phyloP scores from a whole-genome alignment of 441 rosid genomes.

The Jatropha podagrica region DNA sequence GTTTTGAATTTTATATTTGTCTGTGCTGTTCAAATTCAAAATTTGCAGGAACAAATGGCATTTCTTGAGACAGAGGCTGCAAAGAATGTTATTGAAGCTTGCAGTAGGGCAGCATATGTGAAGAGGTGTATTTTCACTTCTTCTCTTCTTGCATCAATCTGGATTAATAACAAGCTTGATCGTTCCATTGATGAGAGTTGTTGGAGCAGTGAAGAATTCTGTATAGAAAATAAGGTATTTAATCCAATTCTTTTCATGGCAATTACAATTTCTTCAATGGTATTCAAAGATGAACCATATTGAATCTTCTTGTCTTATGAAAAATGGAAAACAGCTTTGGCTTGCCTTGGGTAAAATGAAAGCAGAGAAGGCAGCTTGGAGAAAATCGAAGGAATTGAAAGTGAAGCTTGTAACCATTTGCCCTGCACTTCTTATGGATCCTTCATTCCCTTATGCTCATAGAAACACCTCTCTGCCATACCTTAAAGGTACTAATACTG shows the following conservation, averaged over 20 bases:
- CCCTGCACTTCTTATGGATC: conserved; percentile 40
- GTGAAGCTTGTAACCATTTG: conserved; percentile 39
- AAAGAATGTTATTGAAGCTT: conserved; percentile 42
- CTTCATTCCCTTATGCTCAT: conserved; percentile 31
- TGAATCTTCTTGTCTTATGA: background rate
- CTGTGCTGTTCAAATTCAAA: background rate
- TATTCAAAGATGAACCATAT: background rate
- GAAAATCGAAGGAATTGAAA: conserved; percentile 35
- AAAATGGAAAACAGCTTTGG: conserved; percentile 36
- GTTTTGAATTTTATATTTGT: background rate
- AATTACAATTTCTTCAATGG: background rate
- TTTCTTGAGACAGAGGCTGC: conserved; percentile 38
- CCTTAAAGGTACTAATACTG: conserved; percentile 34
- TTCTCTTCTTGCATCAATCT: conserved; percentile 41
- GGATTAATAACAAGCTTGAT: conserved; percentile 22
- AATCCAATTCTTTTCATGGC: background rate
- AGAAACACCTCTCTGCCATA: conserved; percentile 27
- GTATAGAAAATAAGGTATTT: conserved; percentile 40
- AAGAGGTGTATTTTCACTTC: conserved; percentile 43
- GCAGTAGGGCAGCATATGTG: conserved; percentile 33
- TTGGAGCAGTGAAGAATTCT: conserved; percentile 40
- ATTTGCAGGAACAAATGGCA: conserved; percentile 37
- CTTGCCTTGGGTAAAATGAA: conserved; percentile 39
- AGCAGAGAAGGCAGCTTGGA: conserved; percentile 45
- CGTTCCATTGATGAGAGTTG: conserved; percentile 26